These are phyloP conservation scores for Neurospora hispaniola DNA, from an alignment of 495 filamentous ascomycete genomes.

Conservation along the genomic window DNA sequence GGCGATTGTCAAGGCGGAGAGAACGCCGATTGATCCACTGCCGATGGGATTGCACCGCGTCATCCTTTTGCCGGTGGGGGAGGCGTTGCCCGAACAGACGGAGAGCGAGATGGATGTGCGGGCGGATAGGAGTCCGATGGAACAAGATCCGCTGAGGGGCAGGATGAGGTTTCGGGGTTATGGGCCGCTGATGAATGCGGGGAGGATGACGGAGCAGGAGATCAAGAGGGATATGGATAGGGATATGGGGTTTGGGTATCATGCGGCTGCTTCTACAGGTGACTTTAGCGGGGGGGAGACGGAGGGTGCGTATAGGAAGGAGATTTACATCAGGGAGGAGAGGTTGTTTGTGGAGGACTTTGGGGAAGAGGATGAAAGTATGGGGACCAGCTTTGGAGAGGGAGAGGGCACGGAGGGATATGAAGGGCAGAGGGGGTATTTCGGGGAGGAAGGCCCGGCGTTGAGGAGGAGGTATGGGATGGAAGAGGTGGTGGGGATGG, in stretches of 20 bases:
- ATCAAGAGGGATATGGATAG: background rate
- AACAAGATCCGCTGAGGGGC: conserved; percentile 10
- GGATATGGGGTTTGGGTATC: too few species aligned
- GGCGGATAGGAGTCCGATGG: conserved; percentile 7
- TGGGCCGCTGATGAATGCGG: background rate
- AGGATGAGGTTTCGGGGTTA: background rate
- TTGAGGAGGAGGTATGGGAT: background rate
- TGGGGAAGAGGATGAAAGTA: background rate
- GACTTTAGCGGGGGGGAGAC: background rate
- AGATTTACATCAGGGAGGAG: background rate
- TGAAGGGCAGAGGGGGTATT: background rate
- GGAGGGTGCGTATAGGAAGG: background rate
- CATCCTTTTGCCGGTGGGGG: conserved; percentile 12
- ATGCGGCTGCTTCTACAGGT: background rate
- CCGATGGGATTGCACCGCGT: conserved; percentile 12
- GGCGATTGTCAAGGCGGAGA: conserved; percentile 18
- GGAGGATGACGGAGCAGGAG: background rate
- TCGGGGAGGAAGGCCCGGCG: background rate
- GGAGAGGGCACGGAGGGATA: background rate
- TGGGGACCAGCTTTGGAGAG: background rate
- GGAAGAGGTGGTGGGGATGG: background rate
- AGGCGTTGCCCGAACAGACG: conserved; percentile 9
- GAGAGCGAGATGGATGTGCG: conserved; percentile 15
- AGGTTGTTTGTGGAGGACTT: background rate
- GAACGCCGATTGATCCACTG: conserved; percentile 9